Evolutionary conservation across 106 monocot genomes (phyloP), one percentile per base, ranked within the genome.

Genomic region (Dendrobium catenatum): DNA sequence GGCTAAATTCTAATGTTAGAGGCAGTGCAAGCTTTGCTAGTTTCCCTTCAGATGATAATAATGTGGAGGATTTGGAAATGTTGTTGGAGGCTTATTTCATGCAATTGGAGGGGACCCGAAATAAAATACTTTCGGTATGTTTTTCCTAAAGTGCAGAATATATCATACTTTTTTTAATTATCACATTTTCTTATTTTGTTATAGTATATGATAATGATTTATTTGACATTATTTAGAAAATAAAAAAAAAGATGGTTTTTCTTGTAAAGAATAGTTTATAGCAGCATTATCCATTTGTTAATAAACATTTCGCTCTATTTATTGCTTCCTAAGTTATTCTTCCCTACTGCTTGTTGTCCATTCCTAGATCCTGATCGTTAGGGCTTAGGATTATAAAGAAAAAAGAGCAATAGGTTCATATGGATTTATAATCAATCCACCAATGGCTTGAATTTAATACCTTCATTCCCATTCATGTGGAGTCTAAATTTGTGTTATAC

Each of bases 31-130:
- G 98, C 85, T 88, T 77, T 9, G 87, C 95, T 17, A 93, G 91
- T 73, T 59, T 90, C 66, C 84, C 85, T 85, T 83, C 88, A 42
- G 95, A 91, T 77, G 84, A 91, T 66, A 88, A 89, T 83, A 89
- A 92, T 87, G 96, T 96, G 61, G 96, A 96, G 86, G 96, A 96
- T 84, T 79, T 96, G 55, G 96, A 96, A 79, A 96, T 96, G 96
- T 81, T 96, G 80, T 88, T 96, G 61, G 96, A 96, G 84, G 96
- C 96, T 31, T 96, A 96, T 83, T 96, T 96, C 81, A 96, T 92
- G 92, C 96, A 96, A 80, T 56, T 96, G 67, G 96, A 96, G 85
- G 96, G 92, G 9, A 96, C 87, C 56, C 94, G 96, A n/a, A 94
- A 94, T 81, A 91, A 88, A 85, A 93, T 99, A 42, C 83, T 99